Conservation (phyloP, 2,329 filamentous ascomycete genomes). For the Verruconis gallopava region DNA sequence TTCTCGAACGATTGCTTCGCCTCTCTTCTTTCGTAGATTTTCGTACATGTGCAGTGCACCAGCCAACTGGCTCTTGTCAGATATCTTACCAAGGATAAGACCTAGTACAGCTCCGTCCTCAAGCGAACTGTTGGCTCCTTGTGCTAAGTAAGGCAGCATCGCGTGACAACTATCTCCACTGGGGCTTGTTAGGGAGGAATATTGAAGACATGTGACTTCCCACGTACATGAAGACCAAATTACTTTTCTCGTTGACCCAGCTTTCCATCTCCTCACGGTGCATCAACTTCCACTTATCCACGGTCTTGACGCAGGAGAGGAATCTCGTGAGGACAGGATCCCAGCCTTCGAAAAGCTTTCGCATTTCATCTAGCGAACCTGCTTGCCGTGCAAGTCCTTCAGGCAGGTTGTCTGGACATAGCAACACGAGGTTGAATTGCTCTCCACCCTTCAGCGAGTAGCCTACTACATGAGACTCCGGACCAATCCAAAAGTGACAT, state of each 20-base stretch:
- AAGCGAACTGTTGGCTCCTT: slow-evolving; percentile 41
- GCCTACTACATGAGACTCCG: slow-evolving; percentile 45
- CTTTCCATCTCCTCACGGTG: slow-evolving; percentile 37
- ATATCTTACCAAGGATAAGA: slow-evolving; percentile 30
- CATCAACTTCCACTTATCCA: slow-evolving; percentile 61
- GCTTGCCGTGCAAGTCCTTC: slow-evolving; percentile 31
- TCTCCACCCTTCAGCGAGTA: slow-evolving; percentile 37
- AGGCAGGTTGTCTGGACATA: slow-evolving; percentile 39
- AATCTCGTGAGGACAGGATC: slow-evolving; percentile 37
- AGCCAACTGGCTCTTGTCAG: slow-evolving; percentile 8
- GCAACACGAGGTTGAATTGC: slow-evolving; percentile 38
- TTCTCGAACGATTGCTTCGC: slow-evolving; percentile 45
- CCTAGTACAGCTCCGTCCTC: slow-evolving; percentile 31
- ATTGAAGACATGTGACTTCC: slow-evolving; percentile 48
- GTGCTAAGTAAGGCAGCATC: slow-evolving; percentile 46
- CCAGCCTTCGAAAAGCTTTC: slow-evolving; percentile 42
- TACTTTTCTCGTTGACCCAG: slow-evolving; percentile 42
- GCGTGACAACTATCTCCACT: slow-evolving; percentile 52
- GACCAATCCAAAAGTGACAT: slow-evolving; percentile 52
- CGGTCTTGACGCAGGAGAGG: slow-evolving; percentile 39
- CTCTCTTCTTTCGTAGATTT: slow-evolving; percentile 20
- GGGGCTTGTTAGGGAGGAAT: slow-evolving; percentile 49
- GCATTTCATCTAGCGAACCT: slow-evolving; percentile 42
- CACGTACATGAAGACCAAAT: slow-evolving; percentile 31
- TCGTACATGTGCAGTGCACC: slow-evolving; percentile 11